Percentiles rank a stretch among this genome's conserved stretches.
phyloP scores from a whole-genome alignment of 75 land plant genomes.

The Pinus albicaulis region DNA sequence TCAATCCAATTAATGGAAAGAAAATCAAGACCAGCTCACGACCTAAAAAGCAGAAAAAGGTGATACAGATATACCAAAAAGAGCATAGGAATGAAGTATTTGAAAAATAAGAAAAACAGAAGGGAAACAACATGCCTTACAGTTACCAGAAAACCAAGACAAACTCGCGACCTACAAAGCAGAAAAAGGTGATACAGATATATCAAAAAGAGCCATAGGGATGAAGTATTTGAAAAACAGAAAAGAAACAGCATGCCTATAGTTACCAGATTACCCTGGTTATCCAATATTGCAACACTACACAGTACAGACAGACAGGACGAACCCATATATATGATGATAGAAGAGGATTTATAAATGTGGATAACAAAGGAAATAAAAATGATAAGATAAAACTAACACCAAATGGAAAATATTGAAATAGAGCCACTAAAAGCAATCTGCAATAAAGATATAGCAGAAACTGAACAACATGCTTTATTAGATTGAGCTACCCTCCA shows the following conservation, averaged over 20 bases:
- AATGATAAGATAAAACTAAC: background rate
- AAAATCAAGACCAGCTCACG: background rate
- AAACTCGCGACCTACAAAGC: background rate
- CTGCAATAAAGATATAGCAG: background rate
- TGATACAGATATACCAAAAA: background rate
- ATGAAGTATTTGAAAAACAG: background rate
- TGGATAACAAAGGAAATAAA: background rate
- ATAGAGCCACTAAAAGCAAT: background rate
- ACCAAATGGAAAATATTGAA: background rate
- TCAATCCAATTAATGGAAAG: background rate
- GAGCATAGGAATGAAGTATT: background rate
- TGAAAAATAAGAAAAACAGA: background rate
- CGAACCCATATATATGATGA: background rate
- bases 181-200: background rate
- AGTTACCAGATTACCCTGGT: background rate
- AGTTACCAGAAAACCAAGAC: background rate
- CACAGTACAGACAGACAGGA: background rate
- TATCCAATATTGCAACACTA: background rate
- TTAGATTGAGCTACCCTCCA: background rate
- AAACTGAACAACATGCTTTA: background rate
- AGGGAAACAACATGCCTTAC: background rate
- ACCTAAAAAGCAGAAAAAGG: background rate
- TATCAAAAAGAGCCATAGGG: background rate
- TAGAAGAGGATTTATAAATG: background rate
- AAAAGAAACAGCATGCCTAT: background rate